These are phyloP conservation scores for Solanum chilense DNA, from an alignment of 257 asterid genomes.

Conservation along the genomic window DNA sequence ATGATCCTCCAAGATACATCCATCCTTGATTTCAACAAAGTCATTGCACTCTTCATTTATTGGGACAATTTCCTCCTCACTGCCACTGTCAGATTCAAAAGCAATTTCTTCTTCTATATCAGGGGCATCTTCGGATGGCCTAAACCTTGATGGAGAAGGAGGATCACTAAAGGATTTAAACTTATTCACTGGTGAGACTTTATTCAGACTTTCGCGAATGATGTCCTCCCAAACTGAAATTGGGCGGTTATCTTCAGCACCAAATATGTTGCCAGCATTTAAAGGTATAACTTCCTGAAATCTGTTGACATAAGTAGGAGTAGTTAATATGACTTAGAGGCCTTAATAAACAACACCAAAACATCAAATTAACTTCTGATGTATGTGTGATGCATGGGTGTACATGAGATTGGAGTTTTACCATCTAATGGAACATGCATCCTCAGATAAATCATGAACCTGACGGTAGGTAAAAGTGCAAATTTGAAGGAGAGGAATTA, in stretches of 20 bases:
- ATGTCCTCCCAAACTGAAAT: conserved; percentile 78
- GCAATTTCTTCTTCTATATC: conserved; percentile 52
- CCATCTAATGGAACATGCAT: not conserved
- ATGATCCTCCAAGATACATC: conserved; percentile 3
- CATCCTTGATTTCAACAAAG: conserved; percentile 16
- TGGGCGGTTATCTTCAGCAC: conserved; percentile 87
- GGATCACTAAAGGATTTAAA: conserved; percentile 84
- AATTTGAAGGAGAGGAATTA: not conserved
- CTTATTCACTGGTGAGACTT: conserved; percentile 39
- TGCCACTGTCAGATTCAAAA: conserved; percentile 68
- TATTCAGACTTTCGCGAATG: conserved; percentile 76
- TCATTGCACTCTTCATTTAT: conserved; percentile 38
- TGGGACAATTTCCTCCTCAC: conserved; percentile 70
- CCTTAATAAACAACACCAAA: not conserved
- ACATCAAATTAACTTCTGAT: not conserved
- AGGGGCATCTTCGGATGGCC: conserved; percentile 54
- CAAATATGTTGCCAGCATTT: conserved; percentile 88
- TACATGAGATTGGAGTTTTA: not conserved
- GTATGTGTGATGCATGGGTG: not conserved
- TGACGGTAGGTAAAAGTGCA: not conserved
- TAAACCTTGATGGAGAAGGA: conserved; percentile 79
- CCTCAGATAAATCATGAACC: not conserved
- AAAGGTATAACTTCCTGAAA: conserved; percentile 95
- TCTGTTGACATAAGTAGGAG: conserved; percentile 24
- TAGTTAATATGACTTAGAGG: not conserved